A percentile compares a stretch with the other conserved stretches of the same genome.
Evolutionary conservation across 129 eudicot genomes (phyloP).

Genomic region (Flaveria linearis): DNA sequence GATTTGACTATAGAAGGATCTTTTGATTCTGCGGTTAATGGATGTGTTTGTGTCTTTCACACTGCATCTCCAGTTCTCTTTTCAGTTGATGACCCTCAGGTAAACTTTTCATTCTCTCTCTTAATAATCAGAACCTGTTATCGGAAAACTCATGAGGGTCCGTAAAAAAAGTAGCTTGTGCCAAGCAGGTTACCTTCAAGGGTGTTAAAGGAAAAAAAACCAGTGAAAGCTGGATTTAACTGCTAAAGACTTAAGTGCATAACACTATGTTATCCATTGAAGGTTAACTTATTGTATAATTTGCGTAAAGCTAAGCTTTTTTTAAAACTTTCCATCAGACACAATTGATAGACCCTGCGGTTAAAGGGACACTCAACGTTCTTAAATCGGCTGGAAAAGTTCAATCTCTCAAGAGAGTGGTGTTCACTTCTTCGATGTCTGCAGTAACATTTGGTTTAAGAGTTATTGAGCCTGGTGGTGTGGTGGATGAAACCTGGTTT

Average conservation of each 20-base stretch:
- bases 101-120: background rate
- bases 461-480: conserved; percentile 31
- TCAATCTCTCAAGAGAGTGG: conserved; percentile 47
- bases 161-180: too few relatives aligned
- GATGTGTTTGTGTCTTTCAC: conserved; percentile 51
- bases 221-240: too few relatives aligned
- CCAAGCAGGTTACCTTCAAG: too few relatives aligned
- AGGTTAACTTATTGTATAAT: background rate
- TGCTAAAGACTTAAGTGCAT: too few relatives aligned
- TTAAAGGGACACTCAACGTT: conserved; percentile 65
- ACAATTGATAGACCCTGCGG: conserved; percentile 55
- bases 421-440: conserved; percentile 51
- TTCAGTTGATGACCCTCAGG: conserved; percentile 47
- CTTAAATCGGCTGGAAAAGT: conserved; percentile 49
- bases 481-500: conserved; percentile 64
- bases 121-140: too few relatives aligned
- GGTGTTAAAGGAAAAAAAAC: too few relatives aligned
- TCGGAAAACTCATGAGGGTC: too few relatives aligned
- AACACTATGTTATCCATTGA: too few relatives aligned
- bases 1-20: conserved; percentile 40
- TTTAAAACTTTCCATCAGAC: conserved; percentile 22
- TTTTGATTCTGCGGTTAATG: conserved; percentile 42
- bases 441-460: conserved; percentile 31
- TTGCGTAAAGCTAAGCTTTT: background rate
- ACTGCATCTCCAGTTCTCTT: conserved; percentile 44